Conservation (phyloP, 306 rosid species). For the Trifolium pratense region DNA sequence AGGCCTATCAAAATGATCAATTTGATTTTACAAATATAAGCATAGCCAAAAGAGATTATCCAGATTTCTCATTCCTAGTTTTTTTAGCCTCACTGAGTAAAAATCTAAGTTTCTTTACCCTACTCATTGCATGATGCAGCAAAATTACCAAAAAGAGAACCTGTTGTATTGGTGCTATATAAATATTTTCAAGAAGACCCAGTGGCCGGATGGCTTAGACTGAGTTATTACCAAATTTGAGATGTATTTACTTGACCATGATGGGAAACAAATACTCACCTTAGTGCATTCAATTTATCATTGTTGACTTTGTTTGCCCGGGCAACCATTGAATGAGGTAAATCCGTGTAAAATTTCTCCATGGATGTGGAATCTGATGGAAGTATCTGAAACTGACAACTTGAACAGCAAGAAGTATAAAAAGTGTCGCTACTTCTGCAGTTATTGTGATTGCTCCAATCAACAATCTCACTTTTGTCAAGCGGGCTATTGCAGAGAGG, state of each 20-base stretch:
- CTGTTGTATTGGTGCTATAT: background rate
- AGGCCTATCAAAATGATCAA: background rate
- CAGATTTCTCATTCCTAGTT: slow-evolving; percentile 6
- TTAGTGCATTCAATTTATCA: slow-evolving; percentile 47
- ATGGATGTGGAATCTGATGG: slow-evolving; percentile 58
- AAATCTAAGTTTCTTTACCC: background rate
- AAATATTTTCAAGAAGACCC: slow-evolving; percentile 8
- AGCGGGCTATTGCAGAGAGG: slow-evolving; percentile 81
- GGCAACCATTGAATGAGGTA: slow-evolving; percentile 62
- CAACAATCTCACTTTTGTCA: slow-evolving; percentile 65
- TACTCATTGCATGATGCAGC: background rate
- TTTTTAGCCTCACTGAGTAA: background rate
- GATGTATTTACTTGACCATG: slow-evolving; percentile 19
- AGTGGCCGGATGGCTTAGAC: background rate
- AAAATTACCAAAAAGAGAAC: background rate
- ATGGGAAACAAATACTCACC: slow-evolving; percentile 60
- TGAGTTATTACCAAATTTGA: slow-evolving; percentile 28
- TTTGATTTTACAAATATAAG: slow-evolving; percentile 7
- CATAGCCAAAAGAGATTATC: slow-evolving; percentile 3
- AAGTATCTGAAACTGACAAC: slow-evolving; percentile 89
- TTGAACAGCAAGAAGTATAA: slow-evolving; percentile 64
- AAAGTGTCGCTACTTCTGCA: slow-evolving; percentile 47
- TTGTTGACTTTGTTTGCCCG: slow-evolving; percentile 55
- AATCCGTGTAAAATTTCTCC: slow-evolving; percentile 57
- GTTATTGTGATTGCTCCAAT: slow-evolving; percentile 44